phyloP scores from a whole-genome alignment of 192 early-diverging fungal genomes.

The Spizellomyces sp. region DNA sequence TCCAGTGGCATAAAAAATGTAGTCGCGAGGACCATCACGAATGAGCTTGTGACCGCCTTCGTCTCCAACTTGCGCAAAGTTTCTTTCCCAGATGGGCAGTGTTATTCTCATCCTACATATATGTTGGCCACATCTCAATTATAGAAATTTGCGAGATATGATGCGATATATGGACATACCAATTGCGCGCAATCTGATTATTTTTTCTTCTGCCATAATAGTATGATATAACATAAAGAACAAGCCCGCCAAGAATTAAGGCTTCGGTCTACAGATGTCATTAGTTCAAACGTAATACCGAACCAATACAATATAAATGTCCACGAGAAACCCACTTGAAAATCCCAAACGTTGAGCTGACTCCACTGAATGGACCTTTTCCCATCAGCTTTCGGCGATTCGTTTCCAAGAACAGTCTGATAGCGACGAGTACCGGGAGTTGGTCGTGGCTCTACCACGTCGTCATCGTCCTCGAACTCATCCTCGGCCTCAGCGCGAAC shows the following conservation, averaged over 20 bases:
- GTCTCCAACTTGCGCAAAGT: slow-evolving; percentile 77
- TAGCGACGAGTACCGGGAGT: background rate
- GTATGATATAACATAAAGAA: slow-evolving; percentile 15
- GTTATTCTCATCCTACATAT: slow-evolving; percentile 27
- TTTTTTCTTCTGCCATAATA: slow-evolving; percentile 25
- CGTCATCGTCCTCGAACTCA: background rate
- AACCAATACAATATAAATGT: too few relatives aligned
- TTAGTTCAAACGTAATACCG: too few relatives aligned
- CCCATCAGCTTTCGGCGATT: too few relatives aligned
- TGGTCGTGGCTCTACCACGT: background rate
- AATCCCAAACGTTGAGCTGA: too few relatives aligned
- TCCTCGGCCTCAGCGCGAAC: background rate
- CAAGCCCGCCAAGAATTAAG: background rate
- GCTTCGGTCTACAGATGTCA: background rate
- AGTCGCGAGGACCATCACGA: slow-evolving; percentile 73
- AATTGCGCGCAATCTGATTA: slow-evolving; percentile 38
- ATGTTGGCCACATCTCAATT: too few relatives aligned
- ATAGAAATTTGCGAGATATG: background rate
- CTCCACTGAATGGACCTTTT: too few relatives aligned
- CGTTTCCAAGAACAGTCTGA: background rate
- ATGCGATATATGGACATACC: slow-evolving; percentile 27
- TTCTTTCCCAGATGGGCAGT: slow-evolving; percentile 43
- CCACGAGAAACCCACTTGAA: too few relatives aligned
- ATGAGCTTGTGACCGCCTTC: slow-evolving; percentile 52
- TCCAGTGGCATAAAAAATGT: slow-evolving; percentile 77